phyloP scores from a whole-genome alignment of 2,329 filamentous ascomycete genomes.

The Fusarium sp. region DNA sequence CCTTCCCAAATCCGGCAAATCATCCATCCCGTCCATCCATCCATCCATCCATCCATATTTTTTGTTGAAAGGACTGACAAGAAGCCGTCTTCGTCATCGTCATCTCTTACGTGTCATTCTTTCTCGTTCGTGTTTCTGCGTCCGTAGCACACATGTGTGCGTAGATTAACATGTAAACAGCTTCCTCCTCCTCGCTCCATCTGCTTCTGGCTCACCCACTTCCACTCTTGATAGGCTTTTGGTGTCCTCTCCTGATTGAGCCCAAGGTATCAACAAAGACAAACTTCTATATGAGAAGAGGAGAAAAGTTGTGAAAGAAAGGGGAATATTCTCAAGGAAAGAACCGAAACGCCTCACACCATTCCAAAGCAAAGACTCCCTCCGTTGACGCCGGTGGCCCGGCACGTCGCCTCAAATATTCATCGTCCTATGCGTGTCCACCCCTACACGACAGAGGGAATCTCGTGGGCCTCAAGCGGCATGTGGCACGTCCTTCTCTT shows the following conservation, averaged over 20 bases:
- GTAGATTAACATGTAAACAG: slow-evolving; percentile 9
- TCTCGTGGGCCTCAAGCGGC: slow-evolving; percentile 35
- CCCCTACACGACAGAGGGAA: background rate
- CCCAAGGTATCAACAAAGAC: slow-evolving; percentile 37
- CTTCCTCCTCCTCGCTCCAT: background rate
- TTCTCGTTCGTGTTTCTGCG: slow-evolving; percentile 29
- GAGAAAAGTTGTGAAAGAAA: slow-evolving; percentile 15
- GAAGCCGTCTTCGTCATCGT: slow-evolving; percentile 35
- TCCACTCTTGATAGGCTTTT: slow-evolving; percentile 20
- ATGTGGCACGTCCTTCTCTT: slow-evolving; percentile 39
- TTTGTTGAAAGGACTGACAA: slow-evolving; percentile 25
- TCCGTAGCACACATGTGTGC: background rate
- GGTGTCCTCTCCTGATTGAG: slow-evolving; percentile 16
- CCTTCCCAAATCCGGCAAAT: slow-evolving; percentile 28
- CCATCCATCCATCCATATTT: slow-evolving; percentile 11
- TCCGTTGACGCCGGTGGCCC: background rate
- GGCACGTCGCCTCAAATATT: background rate
- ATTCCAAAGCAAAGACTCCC: slow-evolving; percentile 5
- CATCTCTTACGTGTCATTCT: slow-evolving; percentile 39
- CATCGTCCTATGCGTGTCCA: background rate
- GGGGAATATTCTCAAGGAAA: slow-evolving; percentile 24
- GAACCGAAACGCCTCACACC: slow-evolving; percentile 28
- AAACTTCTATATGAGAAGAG: slow-evolving; percentile 35
- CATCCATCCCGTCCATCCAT: slow-evolving; percentile 20
- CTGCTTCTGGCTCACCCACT: slow-evolving; percentile 16